phyloP scores from a whole-genome alignment of 495 filamentous ascomycete species.

The Podospora comata region DNA sequence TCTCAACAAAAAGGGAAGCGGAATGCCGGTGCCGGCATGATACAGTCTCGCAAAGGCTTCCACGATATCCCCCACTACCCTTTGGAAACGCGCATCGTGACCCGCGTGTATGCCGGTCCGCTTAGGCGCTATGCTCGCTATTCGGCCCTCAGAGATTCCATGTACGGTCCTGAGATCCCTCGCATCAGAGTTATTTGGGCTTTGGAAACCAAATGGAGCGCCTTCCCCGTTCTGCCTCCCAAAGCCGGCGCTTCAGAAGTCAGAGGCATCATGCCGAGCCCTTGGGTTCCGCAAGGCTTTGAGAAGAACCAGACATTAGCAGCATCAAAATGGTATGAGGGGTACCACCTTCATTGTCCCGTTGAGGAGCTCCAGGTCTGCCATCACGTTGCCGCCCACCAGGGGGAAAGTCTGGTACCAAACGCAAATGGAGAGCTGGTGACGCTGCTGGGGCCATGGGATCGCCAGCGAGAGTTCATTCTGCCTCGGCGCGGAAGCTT shows the following conservation, averaged over 20 bases:
- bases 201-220: conserved; percentile 39
- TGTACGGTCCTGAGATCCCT: conserved; percentile 42
- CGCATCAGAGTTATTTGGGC: conserved; percentile 40
- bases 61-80: conserved; percentile 44
- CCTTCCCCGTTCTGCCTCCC: conserved; percentile 40
- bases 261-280: conserved; percentile 35
- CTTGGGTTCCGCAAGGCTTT: conserved; percentile 40
- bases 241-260: conserved; percentile 26
- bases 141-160: conserved; percentile 39
- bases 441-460: conserved; percentile 38
- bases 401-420: conserved; percentile 23
- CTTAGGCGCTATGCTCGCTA: conserved; percentile 45
- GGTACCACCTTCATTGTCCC: conserved; percentile 19
- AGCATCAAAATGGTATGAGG: conserved; percentile 34
- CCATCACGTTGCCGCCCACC: not conserved
- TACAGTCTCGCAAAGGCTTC: conserved; percentile 28
- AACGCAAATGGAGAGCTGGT: conserved; percentile 32
- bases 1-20: conserved; percentile 22
- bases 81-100: conserved; percentile 44
- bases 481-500: conserved; percentile 34
- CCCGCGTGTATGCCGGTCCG: conserved; percentile 45
- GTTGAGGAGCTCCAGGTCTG: not conserved
- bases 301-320: conserved; percentile 27
- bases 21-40: conserved; percentile 27
- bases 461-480: conserved; percentile 35